Evolutionary conservation across 306 rosid genomes (phyloP), one percentile per base, ranked within the genome.

Genomic region (Abrus pulchellus): DNA sequence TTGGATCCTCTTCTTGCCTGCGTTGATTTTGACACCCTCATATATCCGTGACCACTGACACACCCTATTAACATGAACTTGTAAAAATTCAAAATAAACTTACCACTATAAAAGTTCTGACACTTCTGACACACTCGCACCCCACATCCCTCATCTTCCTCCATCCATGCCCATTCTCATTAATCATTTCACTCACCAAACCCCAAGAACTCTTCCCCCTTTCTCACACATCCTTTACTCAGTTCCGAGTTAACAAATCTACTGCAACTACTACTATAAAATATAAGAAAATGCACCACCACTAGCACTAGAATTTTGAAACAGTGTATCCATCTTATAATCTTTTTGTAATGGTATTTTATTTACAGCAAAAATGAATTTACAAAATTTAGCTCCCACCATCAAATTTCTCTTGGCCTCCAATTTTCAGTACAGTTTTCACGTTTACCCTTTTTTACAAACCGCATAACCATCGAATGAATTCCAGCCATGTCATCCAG

Each of bases 41-140:
- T 61, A 44, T 34, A 63, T 66, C 86, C 85, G 89, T 88, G 89
- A 84, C 80, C 76, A 78, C 89, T 77, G 83, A 77, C 84, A 62
- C 28, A 3, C 38, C 52, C 72, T 62, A 69, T 66, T 45, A 76
- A 81, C 48, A 33, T n/a, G 64, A 50, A 20, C 20, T 20, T 20
- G 20, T 20, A 20, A 32, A 74, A 55, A 0, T 9, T n/a, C 50
- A 6, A 33, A 65, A 28, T 40, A 29, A 48, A 68, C 14, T 29
- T 0, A 70, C 38, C 63, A 45, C 12, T 33, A 65, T 76, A 30
- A 68, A 63, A 61, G 30, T 50, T 66, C 84, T 83, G 87, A 9
- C 60, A 62, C 12, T 12, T 76, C 82, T 66, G 83, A 83, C 86
- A 77, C 80, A 44, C 54, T 36, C 7, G 2, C 66, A 27, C 49